A percentile compares a stretch with the other conserved stretches of the same genome.
Evolutionary conservation across 2,329 filamentous ascomycete species (phyloP).

Genomic region (Cryoendolithus antarcticus): DNA sequence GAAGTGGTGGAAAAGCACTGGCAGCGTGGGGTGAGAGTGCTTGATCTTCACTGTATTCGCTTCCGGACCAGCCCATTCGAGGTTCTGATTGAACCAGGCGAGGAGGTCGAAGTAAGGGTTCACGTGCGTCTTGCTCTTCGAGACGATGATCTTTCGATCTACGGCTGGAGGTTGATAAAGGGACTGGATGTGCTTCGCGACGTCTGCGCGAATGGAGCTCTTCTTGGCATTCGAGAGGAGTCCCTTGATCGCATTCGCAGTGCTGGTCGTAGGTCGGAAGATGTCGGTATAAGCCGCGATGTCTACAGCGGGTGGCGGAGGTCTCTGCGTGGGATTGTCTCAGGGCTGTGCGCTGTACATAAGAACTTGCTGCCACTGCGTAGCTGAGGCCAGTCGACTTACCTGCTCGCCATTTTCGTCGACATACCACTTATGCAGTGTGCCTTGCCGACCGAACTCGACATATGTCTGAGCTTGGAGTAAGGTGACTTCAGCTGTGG

Average conservation of each 20-base stretch:
- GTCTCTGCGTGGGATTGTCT: conserved; percentile 14
- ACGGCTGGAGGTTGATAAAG: conserved; percentile 39
- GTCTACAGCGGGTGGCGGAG: conserved; percentile 43
- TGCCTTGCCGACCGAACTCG: conserved; percentile 31
- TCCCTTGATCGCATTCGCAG: conserved; percentile 49
- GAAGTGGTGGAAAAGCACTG: conserved; percentile 68
- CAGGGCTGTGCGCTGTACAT: conserved; percentile 5
- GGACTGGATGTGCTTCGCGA: conserved; percentile 44
- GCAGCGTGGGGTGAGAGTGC: conserved; percentile 55
- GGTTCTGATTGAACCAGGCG: conserved; percentile 49
- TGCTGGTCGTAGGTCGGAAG: conserved; percentile 49
- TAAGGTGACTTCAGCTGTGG: conserved; percentile 39
- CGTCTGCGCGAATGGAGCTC: conserved; percentile 44
- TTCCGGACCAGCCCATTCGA: conserved; percentile 55
- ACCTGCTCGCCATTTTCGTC: conserved; percentile 28
- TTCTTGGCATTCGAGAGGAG: conserved; percentile 55
- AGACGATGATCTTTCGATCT: conserved; percentile 20
- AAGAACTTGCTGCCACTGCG: conserved; percentile 5
- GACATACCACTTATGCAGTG: conserved; percentile 40
- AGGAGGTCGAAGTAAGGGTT: conserved; percentile 62
- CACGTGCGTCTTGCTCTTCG: conserved; percentile 32
- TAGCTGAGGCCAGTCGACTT: conserved; percentile 10
- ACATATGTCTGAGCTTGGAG: conserved; percentile 38
- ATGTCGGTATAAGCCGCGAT: conserved; percentile 55
- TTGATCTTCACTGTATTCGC: conserved; percentile 39